phyloP scores from a whole-genome alignment of 495 filamentous ascomycete species.

The Hypomontagnella monticulosa region DNA sequence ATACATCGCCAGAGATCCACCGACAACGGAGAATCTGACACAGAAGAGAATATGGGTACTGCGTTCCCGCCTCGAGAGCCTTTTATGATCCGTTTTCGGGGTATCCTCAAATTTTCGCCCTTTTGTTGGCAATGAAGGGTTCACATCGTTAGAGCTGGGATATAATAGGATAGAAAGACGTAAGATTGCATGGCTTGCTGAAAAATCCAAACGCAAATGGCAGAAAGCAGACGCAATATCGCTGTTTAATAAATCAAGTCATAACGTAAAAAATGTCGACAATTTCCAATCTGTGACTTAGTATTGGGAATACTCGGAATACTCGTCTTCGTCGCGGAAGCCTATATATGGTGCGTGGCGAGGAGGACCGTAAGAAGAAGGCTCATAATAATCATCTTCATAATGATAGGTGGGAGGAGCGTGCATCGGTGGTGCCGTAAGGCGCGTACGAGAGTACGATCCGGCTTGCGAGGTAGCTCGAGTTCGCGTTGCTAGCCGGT shows the following conservation, averaged over 20 bases:
- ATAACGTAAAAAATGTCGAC: constrained; percentile 5
- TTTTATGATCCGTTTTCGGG: constrained; percentile 39
- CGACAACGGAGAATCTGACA: constrained; percentile 26
- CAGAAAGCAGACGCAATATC: constrained; percentile 11
- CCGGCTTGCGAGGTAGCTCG: constrained; percentile 55
- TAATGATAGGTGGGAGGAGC: constrained; percentile 30
- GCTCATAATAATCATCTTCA: constrained; percentile 32
- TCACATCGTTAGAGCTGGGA: constrained; percentile 18
- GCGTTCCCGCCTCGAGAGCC: constrained; percentile 21
- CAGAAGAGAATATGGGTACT: constrained; percentile 7
- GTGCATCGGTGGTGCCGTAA: constrained; percentile 39
- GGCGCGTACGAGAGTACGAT: constrained; percentile 51
- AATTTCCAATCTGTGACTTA: not conserved
- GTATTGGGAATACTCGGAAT: constrained; percentile 1
- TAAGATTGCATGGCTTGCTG: constrained; percentile 22
- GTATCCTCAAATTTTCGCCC: constrained; percentile 25
- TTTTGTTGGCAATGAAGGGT: constrained; percentile 21
- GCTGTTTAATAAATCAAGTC: constrained; percentile 25
- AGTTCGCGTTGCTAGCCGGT: constrained; percentile 48
- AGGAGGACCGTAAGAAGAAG: constrained; percentile 11
- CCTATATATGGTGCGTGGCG: constrained; percentile 15
- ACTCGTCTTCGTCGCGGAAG: constrained; percentile 17
- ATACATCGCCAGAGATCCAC: constrained; percentile 35
- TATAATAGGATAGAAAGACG: constrained; percentile 24
- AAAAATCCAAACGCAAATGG: constrained; percentile 30